A percentile compares a stretch with the other conserved stretches of the same genome.
These are phyloP conservation scores for Rhododendron henanense DNA, from an alignment of 148 eudicot genomes.

Conservation along the genomic window DNA sequence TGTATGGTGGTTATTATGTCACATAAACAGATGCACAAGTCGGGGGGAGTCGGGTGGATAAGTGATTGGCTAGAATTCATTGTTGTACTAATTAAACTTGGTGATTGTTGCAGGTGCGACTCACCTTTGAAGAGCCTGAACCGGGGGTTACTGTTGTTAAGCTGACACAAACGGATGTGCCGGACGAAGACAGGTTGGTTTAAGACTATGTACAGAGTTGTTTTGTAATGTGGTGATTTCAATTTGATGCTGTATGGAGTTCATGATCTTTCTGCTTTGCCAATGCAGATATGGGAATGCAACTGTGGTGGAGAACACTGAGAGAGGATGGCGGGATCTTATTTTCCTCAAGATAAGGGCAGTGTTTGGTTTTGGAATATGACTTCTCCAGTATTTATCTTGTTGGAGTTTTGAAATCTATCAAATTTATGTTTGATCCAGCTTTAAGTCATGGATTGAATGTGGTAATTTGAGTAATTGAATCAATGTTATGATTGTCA, in stretches of 20 bases:
- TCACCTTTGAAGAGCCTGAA: constrained; percentile 88
- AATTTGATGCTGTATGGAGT: neutral
- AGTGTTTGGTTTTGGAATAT: constrained; percentile 92
- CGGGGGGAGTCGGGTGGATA: neutral
- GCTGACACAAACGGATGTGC: constrained; percentile 77
- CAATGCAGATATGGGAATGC: constrained; percentile 85
- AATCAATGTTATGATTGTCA: neutral
- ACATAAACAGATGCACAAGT: too few relatives aligned
- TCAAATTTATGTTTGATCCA: neutral
- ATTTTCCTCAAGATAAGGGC: constrained; percentile 90
- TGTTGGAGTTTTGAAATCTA: neutral
- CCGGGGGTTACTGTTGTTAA: constrained; percentile 72
- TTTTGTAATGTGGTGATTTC: neutral
- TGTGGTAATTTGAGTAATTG: constrained; percentile 4
- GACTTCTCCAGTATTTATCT: constrained; percentile 10
- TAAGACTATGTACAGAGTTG: neutral
- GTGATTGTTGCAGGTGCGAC: constrained; percentile 54
- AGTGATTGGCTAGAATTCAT: neutral
- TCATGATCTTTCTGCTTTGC: neutral
- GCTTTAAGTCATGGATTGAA: constrained; percentile 9
- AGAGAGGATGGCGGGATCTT: constrained; percentile 98
- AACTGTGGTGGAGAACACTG: constrained; percentile 96
- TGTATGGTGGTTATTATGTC: neutral
- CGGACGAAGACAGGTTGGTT: constrained; percentile 94
- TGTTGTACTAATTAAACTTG: neutral